Evolutionary conservation across 2,329 filamentous ascomycete genomes (phyloP).

Genomic region (Aspergillus spinulosporus): DNA sequence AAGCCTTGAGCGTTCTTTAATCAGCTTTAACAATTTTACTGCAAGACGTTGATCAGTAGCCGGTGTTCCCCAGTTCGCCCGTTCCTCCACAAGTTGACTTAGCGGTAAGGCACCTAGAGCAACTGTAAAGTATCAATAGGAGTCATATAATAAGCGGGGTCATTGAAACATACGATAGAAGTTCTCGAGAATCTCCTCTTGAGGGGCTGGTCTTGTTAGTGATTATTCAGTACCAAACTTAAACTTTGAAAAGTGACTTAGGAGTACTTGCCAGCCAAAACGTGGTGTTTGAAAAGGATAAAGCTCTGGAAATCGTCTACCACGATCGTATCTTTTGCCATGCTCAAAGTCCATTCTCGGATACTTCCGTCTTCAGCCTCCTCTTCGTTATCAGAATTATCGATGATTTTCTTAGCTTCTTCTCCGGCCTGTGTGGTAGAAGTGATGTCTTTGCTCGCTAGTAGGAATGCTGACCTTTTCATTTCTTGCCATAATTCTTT

Average conservation of each 20-base stretch:
- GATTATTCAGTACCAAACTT: too few relatives aligned
- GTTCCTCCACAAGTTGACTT: conserved; percentile 74
- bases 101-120: conserved; percentile 76
- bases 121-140: conserved; percentile 25
- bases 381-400: conserved; percentile 52
- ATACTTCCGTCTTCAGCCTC: conserved; percentile 55
- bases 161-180: conserved; percentile 61
- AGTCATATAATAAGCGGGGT: neutral
- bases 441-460: conserved; percentile 76
- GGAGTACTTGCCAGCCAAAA: conserved; percentile 61
- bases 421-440: conserved; percentile 23
- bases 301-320: conserved; percentile 89
- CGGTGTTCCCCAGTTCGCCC: conserved; percentile 68
- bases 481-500: conserved; percentile 75
- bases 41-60: conserved; percentile 69
- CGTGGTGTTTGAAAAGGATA: conserved; percentile 77
- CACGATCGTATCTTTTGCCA: conserved; percentile 71
- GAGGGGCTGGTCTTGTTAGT: conserved; percentile 52
- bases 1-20: conserved; percentile 82
- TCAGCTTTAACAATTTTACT: conserved; percentile 70
- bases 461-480: conserved; percentile 71
- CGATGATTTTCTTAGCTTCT: conserved; percentile 18
- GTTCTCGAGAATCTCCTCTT: conserved; percentile 80
- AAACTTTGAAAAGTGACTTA: neutral
- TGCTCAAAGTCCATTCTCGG: conserved; percentile 75